Evolutionary conservation across 331 rosid species (phyloP).

Genomic region (Malus hybrid): DNA sequence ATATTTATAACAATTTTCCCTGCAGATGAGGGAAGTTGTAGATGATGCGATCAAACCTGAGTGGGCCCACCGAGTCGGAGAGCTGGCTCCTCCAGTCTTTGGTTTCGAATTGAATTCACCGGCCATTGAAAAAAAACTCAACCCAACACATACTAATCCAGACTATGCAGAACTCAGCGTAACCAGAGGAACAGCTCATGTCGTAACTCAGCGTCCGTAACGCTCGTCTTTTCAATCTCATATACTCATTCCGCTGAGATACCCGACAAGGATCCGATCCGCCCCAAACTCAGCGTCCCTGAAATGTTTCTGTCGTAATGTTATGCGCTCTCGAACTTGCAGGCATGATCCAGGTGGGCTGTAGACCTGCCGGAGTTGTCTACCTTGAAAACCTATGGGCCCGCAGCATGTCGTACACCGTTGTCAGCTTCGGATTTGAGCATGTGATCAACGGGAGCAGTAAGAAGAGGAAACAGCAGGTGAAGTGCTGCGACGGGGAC

Average conservation of each 20-base stretch:
- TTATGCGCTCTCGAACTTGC: conserved; percentile 68
- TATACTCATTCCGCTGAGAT: conserved; percentile 29
- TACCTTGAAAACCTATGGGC: conserved; percentile 47
- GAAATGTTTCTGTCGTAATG: conserved; percentile 77
- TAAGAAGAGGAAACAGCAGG: background rate
- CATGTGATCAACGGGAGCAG: background rate
- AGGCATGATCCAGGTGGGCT: conserved; percentile 66
- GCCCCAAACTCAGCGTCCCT: conserved; percentile 52
- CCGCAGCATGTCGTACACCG: conserved; percentile 59
- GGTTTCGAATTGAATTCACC: conserved; percentile 11
- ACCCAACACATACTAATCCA: background rate
- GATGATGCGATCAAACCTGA: no score
- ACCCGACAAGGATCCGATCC: conserved; percentile 55
- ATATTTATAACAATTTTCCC: conserved; percentile 67
- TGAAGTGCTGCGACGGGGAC: background rate
- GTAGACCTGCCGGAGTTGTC: conserved; percentile 39
- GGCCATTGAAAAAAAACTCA: background rate
- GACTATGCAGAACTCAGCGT: background rate
- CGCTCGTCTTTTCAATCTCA: no score
- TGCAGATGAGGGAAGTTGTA: conserved; percentile 20
- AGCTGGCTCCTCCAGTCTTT: conserved; percentile 11
- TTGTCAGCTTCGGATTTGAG: background rate
- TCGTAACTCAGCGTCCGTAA: no score
- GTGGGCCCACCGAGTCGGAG: no score
- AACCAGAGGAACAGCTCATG: no score